Evolutionary conservation across 1,284 basidiomycete species (phyloP).

Genomic region (Erythrobasidium hasegawianum): DNA sequence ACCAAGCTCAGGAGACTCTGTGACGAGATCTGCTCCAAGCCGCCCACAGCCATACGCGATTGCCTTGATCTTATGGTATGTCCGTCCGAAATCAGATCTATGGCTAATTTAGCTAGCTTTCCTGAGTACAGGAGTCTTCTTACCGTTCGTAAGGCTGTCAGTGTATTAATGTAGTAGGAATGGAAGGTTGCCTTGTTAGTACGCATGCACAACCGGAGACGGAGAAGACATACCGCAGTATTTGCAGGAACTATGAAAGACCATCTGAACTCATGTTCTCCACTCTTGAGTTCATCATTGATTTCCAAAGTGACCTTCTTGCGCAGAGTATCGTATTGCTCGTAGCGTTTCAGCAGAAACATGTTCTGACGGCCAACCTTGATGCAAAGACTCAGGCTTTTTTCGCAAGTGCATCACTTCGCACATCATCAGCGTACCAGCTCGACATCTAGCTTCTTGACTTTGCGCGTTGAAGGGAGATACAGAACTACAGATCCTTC

Average conservation of each 20-base stretch:
- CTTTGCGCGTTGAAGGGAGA: slow-evolving; percentile 16
- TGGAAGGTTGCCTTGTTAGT: neutral
- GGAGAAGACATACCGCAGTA: slow-evolving; percentile 25
- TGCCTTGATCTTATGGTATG: slow-evolving; percentile 25
- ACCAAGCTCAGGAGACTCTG: slow-evolving; percentile 29
- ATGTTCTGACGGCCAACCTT: slow-evolving; percentile 33
- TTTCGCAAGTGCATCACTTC: neutral
- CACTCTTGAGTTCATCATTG: slow-evolving; percentile 19
- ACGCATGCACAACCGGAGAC: neutral
- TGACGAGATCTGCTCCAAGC: slow-evolving; percentile 28
- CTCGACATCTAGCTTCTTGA: slow-evolving; percentile 35
- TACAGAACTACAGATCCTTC: slow-evolving; percentile 25
- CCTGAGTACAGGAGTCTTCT: neutral
- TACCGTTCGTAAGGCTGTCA: slow-evolving; percentile 30
- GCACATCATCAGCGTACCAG: slow-evolving; percentile 9
- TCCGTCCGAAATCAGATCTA: slow-evolving; percentile 25
- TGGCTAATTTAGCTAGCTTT: neutral
- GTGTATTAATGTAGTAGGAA: neutral
- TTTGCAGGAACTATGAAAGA: slow-evolving; percentile 31
- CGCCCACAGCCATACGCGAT: slow-evolving; percentile 20
- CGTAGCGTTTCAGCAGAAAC: slow-evolving; percentile 30
- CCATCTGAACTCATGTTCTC: slow-evolving; percentile 31
- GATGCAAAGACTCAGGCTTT: neutral
- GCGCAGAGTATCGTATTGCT: slow-evolving; percentile 29
- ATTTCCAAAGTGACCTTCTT: slow-evolving; percentile 20